Conservation (phyloP, 2,329 filamentous ascomycete species). For the Beauveria pseudobassiana region DNA sequence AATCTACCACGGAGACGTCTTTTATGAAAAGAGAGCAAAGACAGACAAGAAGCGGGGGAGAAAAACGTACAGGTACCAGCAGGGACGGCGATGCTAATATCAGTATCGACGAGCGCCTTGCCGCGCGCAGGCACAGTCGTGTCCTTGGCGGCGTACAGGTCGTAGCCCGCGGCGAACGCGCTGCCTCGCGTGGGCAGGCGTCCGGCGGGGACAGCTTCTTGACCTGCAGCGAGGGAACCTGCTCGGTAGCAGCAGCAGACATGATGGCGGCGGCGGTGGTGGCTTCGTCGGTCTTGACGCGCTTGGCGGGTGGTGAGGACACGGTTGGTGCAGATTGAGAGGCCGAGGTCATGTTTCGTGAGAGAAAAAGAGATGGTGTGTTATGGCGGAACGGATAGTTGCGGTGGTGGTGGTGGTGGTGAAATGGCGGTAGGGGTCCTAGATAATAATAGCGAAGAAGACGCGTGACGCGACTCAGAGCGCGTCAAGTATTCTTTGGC, state of each 20-base stretch:
- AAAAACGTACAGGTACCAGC: conserved; percentile 70
- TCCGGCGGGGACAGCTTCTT: conserved; percentile 81
- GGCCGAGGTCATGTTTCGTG: neutral
- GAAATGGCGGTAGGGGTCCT: neutral
- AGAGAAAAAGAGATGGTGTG: neutral
- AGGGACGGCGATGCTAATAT: conserved; percentile 84
- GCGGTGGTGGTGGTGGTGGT: neutral
- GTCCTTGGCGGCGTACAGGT: conserved; percentile 74
- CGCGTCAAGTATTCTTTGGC: too few species aligned
- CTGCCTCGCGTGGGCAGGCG: conserved; percentile 81
- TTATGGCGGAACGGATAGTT: neutral
- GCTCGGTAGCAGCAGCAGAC: conserved; percentile 20
- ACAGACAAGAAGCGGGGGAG: neutral
- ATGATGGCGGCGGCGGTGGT: conserved; percentile 23
- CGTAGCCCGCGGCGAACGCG: conserved; percentile 86
- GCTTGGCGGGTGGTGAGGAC: conserved; percentile 70
- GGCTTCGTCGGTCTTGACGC: conserved; percentile 56
- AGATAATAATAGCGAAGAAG: too few species aligned
- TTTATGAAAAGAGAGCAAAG: too few species aligned
- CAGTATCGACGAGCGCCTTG: conserved; percentile 82
- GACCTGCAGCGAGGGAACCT: conserved; percentile 62
- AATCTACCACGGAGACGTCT: too few species aligned
- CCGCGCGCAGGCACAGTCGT: conserved; percentile 73
- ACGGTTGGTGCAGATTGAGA: conserved; percentile 28
- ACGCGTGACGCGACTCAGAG: too few species aligned